Evolutionary conservation across 805 yeast genomes (phyloP).

Genomic region (Kregervanrija fluxuum): DNA sequence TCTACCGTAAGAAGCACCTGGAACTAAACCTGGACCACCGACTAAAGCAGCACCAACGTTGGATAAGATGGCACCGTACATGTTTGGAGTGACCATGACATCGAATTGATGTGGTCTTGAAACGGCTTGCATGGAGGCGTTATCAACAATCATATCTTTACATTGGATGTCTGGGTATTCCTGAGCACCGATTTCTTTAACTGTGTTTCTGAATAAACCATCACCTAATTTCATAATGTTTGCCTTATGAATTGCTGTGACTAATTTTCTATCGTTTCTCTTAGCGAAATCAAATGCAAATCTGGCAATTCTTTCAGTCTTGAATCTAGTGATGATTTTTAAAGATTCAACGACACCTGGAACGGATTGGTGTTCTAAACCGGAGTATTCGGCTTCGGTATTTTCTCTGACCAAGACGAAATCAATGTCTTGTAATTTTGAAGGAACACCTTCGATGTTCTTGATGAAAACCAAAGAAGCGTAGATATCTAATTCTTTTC

Average conservation of each 20-base stretch:
- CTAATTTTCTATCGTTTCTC: constrained; percentile 85
- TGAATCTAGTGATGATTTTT: constrained; percentile 88
- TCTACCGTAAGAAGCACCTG: constrained; percentile 97
- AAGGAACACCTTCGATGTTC: constrained; percentile 88
- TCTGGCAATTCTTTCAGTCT: constrained; percentile 95
- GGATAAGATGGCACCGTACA: constrained; percentile 95
- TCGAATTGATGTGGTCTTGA: constrained; percentile 97
- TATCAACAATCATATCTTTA: constrained; percentile 94
- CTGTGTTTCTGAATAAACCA: constrained; percentile 93
- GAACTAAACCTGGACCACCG: constrained; percentile 98
- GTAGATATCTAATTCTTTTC: constrained; percentile 92
- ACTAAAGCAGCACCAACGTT: constrained; percentile 96
- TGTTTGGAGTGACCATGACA: constrained; percentile 94
- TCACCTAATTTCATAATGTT: constrained; percentile 98
- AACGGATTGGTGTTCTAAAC: constrained; percentile 94
- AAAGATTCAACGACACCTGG: constrained; percentile 97
- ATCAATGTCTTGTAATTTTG: constrained; percentile 83
- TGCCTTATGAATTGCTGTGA: constrained; percentile 97
- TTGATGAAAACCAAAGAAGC: constrained; percentile 93
- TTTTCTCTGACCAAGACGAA: constrained; percentile 95
- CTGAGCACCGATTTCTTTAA: constrained; percentile 76
- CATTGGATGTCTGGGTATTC: constrained; percentile 80
- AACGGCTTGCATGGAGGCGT: constrained; percentile 99
- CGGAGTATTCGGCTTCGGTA: constrained; percentile 98
- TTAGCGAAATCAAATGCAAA: constrained; percentile 94